These are phyloP conservation scores for Russula abietina DNA, from an alignment of 768 basidiomycete species.

Conservation along the genomic window DNA sequence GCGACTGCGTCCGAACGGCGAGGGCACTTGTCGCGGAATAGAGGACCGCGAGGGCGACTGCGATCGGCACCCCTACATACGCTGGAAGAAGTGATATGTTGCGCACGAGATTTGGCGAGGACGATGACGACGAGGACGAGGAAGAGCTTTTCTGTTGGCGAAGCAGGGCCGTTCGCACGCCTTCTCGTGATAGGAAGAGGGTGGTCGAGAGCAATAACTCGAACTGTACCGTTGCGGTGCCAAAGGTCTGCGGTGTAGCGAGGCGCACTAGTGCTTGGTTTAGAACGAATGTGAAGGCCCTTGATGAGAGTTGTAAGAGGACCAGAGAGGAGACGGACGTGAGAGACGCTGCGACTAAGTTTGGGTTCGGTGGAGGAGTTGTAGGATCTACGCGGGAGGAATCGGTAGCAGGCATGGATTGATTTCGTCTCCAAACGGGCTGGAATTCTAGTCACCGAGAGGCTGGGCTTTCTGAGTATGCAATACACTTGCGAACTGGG, in stretches of 20 bases:
- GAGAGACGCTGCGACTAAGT: slow-evolving; percentile 36
- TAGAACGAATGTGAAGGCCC: slow-evolving; percentile 78
- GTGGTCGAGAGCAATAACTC: slow-evolving; percentile 87
- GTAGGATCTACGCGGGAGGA: neutral
- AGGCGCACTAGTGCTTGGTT: slow-evolving; percentile 85
- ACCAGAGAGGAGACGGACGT: slow-evolving; percentile 61
- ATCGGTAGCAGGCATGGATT: neutral
- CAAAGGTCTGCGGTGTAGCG: slow-evolving; percentile 77
- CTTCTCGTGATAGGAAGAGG: slow-evolving; percentile 90
- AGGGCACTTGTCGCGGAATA: slow-evolving; percentile 52
- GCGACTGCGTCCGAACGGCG: slow-evolving; percentile 53
- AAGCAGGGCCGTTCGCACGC: slow-evolving; percentile 78
- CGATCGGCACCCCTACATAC: slow-evolving; percentile 60
- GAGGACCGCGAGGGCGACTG: slow-evolving; percentile 43
- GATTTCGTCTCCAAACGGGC: neutral
- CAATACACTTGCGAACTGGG: neutral
- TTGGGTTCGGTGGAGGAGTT: neutral
- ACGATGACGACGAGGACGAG: neutral
- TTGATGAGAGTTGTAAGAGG: slow-evolving; percentile 77
- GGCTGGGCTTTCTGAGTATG: neutral
- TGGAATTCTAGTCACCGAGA: neutral
- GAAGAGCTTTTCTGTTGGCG: slow-evolving; percentile 37
- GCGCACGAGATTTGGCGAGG: slow-evolving; percentile 29
- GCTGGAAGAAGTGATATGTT: slow-evolving; percentile 63
- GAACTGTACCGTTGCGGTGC: slow-evolving; percentile 90